Evolutionary conservation across 2,329 filamentous ascomycete genomes (phyloP).

Genomic region (Dactylellina cionopaga): DNA sequence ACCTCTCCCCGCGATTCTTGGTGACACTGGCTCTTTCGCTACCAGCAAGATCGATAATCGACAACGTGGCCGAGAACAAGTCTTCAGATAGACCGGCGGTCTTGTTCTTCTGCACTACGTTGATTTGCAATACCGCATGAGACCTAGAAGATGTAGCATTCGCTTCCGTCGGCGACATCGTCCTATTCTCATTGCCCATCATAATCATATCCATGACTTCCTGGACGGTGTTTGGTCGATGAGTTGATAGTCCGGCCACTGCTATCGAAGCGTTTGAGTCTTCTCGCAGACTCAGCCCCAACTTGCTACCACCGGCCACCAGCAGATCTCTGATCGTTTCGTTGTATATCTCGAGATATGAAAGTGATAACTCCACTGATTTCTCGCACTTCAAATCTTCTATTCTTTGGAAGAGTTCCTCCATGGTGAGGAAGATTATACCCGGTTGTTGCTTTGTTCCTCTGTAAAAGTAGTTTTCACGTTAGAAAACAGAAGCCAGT

Average conservation of each 20-base stretch:
- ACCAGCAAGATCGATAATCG: slow-evolving; percentile 96
- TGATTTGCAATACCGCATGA: slow-evolving; percentile 96
- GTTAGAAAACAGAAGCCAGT: neutral
- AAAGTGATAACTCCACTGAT: slow-evolving; percentile 86
- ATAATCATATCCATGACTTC: slow-evolving; percentile 99
- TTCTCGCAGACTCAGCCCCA: slow-evolving; percentile 88
- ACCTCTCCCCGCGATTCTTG: slow-evolving; percentile 90
- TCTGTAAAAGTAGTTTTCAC: slow-evolving; percentile 61
- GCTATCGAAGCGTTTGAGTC: slow-evolving; percentile 93
- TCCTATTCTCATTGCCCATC: slow-evolving; percentile 89
- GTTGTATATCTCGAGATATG: slow-evolving; percentile 98
- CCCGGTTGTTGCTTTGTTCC: slow-evolving; percentile 91
- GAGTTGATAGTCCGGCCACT: slow-evolving; percentile 88
- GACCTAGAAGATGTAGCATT: slow-evolving; percentile 98
- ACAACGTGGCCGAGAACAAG: slow-evolving; percentile 96
- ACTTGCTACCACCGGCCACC: slow-evolving; percentile 77
- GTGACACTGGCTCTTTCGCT: slow-evolving; percentile 96
- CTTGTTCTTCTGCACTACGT: slow-evolving; percentile 90
- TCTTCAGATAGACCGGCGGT: slow-evolving; percentile 93
- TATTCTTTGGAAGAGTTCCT: slow-evolving; percentile 97
- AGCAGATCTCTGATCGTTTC: slow-evolving; percentile 96
- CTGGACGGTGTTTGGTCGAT: slow-evolving; percentile 87
- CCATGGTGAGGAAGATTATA: slow-evolving; percentile 99
- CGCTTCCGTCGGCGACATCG: slow-evolving; percentile 94
- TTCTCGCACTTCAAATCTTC: slow-evolving; percentile 86